Conservation (phyloP, 805 yeast species). For the Helenozyma baotianmanensis region DNA sequence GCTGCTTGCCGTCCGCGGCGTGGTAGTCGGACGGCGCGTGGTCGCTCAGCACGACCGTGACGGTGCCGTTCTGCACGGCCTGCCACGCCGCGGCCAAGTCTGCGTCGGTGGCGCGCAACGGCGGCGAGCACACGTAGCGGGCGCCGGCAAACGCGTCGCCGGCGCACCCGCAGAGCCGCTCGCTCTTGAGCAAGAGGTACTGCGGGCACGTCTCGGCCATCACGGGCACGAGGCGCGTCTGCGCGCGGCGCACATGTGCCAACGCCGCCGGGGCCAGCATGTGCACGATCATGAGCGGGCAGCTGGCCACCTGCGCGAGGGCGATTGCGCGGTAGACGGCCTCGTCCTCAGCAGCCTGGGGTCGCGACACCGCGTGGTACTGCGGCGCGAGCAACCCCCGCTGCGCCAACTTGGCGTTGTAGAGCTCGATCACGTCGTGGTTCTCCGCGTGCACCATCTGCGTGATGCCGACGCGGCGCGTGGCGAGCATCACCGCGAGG, state of each 20-base stretch:
- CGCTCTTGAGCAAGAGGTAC: slow-evolving; percentile 41
- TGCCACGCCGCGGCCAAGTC: slow-evolving; percentile 44
- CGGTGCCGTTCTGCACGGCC: slow-evolving; percentile 43
- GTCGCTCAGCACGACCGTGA: slow-evolving; percentile 42
- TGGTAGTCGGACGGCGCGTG: slow-evolving; percentile 45
- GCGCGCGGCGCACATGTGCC: slow-evolving; percentile 39
- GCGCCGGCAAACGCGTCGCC: slow-evolving; percentile 38
- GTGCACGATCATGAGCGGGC: slow-evolving; percentile 45
- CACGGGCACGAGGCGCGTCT: slow-evolving; percentile 37
- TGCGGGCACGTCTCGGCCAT: slow-evolving; percentile 51
- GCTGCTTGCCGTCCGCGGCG: slow-evolving; percentile 38
- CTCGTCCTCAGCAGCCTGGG: slow-evolving; percentile 44
- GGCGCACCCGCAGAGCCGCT: slow-evolving; percentile 5
- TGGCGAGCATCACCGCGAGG: slow-evolving; percentile 33
- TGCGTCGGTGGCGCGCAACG: slow-evolving; percentile 35
- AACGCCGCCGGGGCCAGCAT: slow-evolving; percentile 43
- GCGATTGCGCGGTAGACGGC: slow-evolving; percentile 47
- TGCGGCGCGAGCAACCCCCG: slow-evolving; percentile 37
- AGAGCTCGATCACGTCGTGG: slow-evolving; percentile 40
- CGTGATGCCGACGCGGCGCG: slow-evolving; percentile 40
- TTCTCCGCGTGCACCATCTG: slow-evolving; percentile 52
- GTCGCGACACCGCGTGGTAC: slow-evolving; percentile 44
- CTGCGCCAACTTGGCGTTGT: slow-evolving; percentile 35
- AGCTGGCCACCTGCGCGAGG: slow-evolving; percentile 39
- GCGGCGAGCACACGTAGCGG: slow-evolving; percentile 48